These are phyloP conservation scores for Rickenella mellea DNA, from an alignment of 768 basidiomycete genomes.

Conservation along the genomic window DNA sequence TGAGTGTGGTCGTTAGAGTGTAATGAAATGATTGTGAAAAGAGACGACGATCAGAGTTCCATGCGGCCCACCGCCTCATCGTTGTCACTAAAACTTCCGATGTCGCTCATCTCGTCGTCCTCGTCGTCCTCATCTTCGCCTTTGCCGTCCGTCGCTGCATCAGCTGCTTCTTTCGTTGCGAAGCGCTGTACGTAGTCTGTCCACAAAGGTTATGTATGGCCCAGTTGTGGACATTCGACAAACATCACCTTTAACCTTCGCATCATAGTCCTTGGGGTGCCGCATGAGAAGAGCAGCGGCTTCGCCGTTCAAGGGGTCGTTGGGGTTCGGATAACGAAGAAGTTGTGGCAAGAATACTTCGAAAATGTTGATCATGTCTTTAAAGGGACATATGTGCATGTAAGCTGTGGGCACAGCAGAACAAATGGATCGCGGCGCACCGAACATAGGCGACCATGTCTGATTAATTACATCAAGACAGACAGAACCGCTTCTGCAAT, in stretches of 20 bases:
- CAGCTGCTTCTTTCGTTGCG: slow-evolving; percentile 84
- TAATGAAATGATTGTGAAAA: no score
- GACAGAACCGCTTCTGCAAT: slow-evolving; percentile 83
- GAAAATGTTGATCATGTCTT: slow-evolving; percentile 99
- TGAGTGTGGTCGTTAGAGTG: no score
- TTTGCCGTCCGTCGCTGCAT: slow-evolving; percentile 53
- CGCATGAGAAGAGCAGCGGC: slow-evolving; percentile 96
- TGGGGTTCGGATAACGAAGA: slow-evolving; percentile 94
- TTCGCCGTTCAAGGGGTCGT: slow-evolving; percentile 96
- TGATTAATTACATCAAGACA: slow-evolving; percentile 99
- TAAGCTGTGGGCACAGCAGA: neutral
- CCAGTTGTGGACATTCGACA: neutral
- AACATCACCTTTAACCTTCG: slow-evolving; percentile 77
- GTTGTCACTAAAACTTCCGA: slow-evolving; percentile 73
- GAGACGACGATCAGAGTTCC: no score
- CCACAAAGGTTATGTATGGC: neutral
- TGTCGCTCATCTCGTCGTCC: slow-evolving; percentile 80
- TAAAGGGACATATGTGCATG: neutral
- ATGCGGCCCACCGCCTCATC: no score
- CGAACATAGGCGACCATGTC: slow-evolving; percentile 99
- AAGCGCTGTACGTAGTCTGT: slow-evolving; percentile 93
- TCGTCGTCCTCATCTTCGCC: slow-evolving; percentile 63
- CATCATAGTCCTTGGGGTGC: slow-evolving; percentile 92
- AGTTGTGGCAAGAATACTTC: slow-evolving; percentile 97
- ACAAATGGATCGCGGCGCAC: slow-evolving; percentile 32